A percentile compares a stretch with the other conserved stretches of the same genome.
phyloP scores from a whole-genome alignment of 495 filamentous ascomycete species.

The Hypoxylon crocopeplum region DNA sequence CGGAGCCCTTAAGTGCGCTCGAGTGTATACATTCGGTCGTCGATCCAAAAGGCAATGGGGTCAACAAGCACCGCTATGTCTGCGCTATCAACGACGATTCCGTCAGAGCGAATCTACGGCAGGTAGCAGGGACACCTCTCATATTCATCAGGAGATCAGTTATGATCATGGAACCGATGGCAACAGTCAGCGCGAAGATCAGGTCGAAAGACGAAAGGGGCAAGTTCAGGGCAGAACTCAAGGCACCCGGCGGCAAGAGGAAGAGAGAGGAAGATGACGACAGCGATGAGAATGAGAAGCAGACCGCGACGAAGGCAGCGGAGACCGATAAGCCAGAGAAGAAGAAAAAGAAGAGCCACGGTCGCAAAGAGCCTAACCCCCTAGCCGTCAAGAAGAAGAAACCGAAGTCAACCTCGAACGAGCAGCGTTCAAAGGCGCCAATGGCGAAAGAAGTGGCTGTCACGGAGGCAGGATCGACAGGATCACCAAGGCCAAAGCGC shows the following conservation, averaged over 20 bases:
- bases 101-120: constrained; percentile 60
- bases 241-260: constrained; percentile 55
- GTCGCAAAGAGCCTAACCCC: constrained; percentile 87
- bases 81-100: constrained; percentile 77
- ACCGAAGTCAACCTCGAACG: constrained; percentile 27
- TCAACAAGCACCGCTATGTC: constrained; percentile 91
- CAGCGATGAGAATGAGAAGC: constrained; percentile 34
- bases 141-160: constrained; percentile 85
- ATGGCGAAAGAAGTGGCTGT: constrained; percentile 12
- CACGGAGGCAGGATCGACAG: constrained; percentile 7
- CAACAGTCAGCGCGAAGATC: constrained; percentile 63
- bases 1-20: constrained; percentile 70
- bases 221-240: constrained; percentile 78
- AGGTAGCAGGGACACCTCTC: constrained; percentile 73
- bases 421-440: constrained; percentile 17
- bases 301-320: constrained; percentile 24
- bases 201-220: constrained; percentile 72
- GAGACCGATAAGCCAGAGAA: constrained; percentile 47
- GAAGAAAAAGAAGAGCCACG: constrained; percentile 66
- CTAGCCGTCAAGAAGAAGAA: constrained; percentile 87
- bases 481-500: constrained; percentile 51
- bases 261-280: constrained; percentile 62
- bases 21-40: constrained; percentile 83
- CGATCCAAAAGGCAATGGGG: constrained; percentile 69
- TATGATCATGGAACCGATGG: constrained; percentile 84